These are phyloP conservation scores for Taphrina pruni DNA, from an alignment of 1,139 yeast species.

Conservation along the genomic window DNA sequence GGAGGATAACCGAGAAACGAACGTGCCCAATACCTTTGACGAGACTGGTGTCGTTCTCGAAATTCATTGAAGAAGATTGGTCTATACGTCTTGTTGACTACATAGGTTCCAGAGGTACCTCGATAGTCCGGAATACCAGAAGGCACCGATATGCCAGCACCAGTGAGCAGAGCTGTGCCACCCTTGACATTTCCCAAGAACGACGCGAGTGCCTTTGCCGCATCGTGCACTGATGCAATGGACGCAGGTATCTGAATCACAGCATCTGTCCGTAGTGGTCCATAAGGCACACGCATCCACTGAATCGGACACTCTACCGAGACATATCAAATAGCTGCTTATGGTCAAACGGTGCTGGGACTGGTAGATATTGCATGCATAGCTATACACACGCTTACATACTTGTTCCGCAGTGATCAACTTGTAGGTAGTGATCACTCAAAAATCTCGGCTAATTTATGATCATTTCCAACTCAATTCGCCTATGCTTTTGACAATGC, in stretches of 20 bases:
- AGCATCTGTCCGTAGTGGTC: conserved; percentile 40
- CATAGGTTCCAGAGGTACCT: conserved; percentile 48
- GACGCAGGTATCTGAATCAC: conserved; percentile 36
- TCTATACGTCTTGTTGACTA: conserved; percentile 47
- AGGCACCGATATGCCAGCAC: conserved; percentile 89
- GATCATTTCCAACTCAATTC: too few relatives aligned
- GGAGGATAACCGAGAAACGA: conserved; percentile 48
- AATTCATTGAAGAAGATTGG: conserved; percentile 49
- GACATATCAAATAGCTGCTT: too few relatives aligned
- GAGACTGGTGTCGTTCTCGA: conserved; percentile 44
- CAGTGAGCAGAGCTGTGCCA: conserved; percentile 51
- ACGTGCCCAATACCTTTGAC: conserved; percentile 50
- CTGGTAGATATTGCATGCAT: too few relatives aligned
- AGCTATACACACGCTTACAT: too few relatives aligned
- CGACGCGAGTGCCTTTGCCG: conserved; percentile 23
- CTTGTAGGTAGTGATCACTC: too few relatives aligned
- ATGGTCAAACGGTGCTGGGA: too few relatives aligned
- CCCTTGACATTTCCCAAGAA: conserved; percentile 8
- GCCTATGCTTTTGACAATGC: too few relatives aligned
- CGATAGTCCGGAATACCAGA: conserved; percentile 92
- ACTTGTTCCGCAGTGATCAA: too few relatives aligned
- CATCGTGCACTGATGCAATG: conserved; percentile 21
- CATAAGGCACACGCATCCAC: conserved; percentile 39
- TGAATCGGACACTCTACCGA: background rate
- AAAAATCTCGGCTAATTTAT: too few relatives aligned